Percentiles rank a stretch among this genome's conserved stretches.
phyloP scores from a whole-genome alignment of 495 filamentous ascomycete genomes.

The Penicillium egyptiacum region DNA sequence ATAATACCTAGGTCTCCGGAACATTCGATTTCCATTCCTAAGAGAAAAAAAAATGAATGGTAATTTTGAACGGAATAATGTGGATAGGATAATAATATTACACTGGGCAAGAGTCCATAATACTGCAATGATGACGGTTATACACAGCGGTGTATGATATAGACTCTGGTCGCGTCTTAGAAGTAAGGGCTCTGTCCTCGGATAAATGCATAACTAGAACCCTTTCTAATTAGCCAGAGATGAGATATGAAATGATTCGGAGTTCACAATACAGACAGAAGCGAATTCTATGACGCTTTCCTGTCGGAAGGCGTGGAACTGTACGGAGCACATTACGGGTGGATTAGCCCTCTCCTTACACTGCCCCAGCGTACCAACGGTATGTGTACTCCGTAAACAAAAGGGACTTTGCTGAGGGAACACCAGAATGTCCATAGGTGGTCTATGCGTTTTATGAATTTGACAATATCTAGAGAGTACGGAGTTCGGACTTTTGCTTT shows the following conservation, averaged over 20 bases:
- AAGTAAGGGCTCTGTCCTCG: not conserved
- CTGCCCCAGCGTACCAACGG: constrained; percentile 6
- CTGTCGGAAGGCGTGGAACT: constrained; percentile 25
- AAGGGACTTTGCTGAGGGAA: not conserved
- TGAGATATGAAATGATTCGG: not conserved
- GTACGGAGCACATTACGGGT: constrained; percentile 20
- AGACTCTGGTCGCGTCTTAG: not conserved
- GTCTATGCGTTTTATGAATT: not conserved
- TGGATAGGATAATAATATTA: not conserved
- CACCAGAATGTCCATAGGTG: not conserved
- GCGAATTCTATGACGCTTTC: constrained; percentile 27
- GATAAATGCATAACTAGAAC: constrained; percentile 1
- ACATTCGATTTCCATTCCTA: not conserved
- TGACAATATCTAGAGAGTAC: not conserved
- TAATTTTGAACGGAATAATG: not conserved
- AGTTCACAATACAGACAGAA: constrained; percentile 14
- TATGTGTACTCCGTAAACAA: not conserved
- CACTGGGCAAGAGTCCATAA: not conserved
- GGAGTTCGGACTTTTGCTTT: not conserved
- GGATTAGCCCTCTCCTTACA: constrained; percentile 7
- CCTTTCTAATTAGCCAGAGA: not conserved
- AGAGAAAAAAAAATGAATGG: not conserved
- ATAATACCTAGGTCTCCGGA: constrained; percentile 1
- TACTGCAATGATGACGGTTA: not conserved
- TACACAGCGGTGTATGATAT: not conserved